Evolutionary conservation across 768 basidiomycete genomes (phyloP).

Genomic region (Kwoniella heveanensis): DNA sequence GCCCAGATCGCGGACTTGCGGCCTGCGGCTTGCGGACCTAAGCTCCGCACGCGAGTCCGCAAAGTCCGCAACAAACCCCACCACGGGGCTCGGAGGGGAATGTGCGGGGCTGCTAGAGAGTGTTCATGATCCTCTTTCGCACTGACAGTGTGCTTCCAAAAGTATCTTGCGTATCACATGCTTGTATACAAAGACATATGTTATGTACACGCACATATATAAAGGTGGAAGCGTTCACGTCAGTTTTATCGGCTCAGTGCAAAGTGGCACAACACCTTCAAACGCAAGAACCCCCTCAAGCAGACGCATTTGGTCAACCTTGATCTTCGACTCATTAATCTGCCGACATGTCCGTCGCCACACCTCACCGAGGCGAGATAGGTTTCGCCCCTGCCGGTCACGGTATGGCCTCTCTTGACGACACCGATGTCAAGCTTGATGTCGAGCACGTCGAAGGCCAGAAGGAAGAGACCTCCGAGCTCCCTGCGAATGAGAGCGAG

Average conservation of each 20-base stretch:
- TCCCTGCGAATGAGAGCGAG: conserved; percentile 4
- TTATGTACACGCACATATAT: background rate
- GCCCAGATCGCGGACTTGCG: background rate
- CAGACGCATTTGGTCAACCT: too few relatives aligned
- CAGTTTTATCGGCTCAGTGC: background rate
- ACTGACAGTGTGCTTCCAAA: too few relatives aligned
- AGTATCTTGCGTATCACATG: too few relatives aligned
- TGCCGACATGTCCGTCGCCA: background rate
- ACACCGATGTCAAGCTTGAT: conserved; percentile 21
- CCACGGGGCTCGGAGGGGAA: background rate
- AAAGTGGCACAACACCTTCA: background rate
- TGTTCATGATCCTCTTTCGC: too few relatives aligned
- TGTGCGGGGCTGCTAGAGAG: background rate
- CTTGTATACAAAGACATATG: too few relatives aligned
- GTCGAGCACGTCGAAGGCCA: conserved; percentile 18
- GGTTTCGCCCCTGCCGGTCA: background rate
- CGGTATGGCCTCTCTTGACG: conserved; percentile 3
- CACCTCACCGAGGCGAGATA: background rate
- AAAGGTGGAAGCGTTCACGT: background rate
- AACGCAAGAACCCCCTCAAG: background rate
- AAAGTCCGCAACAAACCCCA: background rate
- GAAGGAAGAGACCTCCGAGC: background rate
- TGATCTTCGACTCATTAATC: too few relatives aligned
- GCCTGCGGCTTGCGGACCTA: background rate
- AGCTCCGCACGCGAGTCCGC: background rate